Percentiles rank a stretch among this genome's conserved stretches.
Conservation (phyloP, 805 yeast genomes). For the Metschnikowia gruessii region DNA sequence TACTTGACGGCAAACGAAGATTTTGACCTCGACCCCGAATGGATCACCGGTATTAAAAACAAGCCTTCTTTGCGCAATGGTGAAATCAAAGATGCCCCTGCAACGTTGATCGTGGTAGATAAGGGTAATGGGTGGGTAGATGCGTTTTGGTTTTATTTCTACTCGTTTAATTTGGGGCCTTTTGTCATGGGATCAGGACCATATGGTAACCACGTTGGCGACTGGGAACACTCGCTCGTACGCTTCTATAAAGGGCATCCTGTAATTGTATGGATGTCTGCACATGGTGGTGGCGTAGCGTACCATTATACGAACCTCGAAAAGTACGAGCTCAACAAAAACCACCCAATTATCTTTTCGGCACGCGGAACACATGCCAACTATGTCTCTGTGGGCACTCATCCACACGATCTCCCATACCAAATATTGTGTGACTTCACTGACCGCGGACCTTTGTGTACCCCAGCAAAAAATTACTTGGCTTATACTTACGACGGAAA, state of each 20-base stretch:
- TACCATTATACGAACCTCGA: slow-evolving; percentile 76
- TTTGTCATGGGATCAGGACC: slow-evolving; percentile 98
- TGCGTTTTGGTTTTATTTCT: slow-evolving; percentile 94
- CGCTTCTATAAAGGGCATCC: slow-evolving; percentile 82
- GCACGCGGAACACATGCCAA: slow-evolving; percentile 98
- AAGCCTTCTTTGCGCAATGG: slow-evolving; percentile 73
- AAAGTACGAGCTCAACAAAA: slow-evolving; percentile 44
- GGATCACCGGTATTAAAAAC: slow-evolving; percentile 75
- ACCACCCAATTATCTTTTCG: slow-evolving; percentile 73
- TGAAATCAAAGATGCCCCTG: slow-evolving; percentile 71
- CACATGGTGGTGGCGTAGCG: slow-evolving; percentile 97
- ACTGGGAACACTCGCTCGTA: slow-evolving; percentile 94
- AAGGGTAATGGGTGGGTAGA: slow-evolving; percentile 95
- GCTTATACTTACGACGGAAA: slow-evolving; percentile 78
- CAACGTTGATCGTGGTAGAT: slow-evolving; percentile 77
- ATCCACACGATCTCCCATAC: slow-evolving; percentile 92
- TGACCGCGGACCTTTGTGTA: slow-evolving; percentile 95
- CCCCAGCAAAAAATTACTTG: slow-evolving; percentile 76
- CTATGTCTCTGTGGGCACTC: slow-evolving; percentile 94
- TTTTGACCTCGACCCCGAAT: slow-evolving; percentile 68
- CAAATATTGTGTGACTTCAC: slow-evolving; percentile 89
- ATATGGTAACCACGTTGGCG: slow-evolving; percentile 95
- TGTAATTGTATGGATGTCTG: slow-evolving; percentile 89
- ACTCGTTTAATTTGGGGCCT: slow-evolving; percentile 92
- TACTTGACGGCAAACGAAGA: slow-evolving; percentile 68